A percentile compares a stretch with the other conserved stretches of the same genome.
phyloP scores from a whole-genome alignment of 345 rosid genomes.

The Aethionema arabicum region DNA sequence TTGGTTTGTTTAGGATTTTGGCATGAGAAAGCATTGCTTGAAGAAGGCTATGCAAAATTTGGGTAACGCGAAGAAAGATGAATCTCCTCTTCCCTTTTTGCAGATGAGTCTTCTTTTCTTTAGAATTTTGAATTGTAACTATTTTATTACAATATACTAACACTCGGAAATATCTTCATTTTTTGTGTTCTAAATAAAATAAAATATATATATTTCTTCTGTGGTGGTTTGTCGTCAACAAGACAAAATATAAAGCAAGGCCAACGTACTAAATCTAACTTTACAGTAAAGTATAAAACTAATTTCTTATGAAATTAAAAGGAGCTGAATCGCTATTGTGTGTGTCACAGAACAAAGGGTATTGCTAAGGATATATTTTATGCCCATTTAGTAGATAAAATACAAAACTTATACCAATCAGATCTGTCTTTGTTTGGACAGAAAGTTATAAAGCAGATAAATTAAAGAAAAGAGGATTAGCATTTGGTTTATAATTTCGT shows the following conservation, averaged over 20 bases:
- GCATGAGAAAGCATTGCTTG: too few species aligned
- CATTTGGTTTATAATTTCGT: neutral
- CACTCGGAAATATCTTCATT: conserved; percentile 18
- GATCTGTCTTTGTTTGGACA: conserved; percentile 14
- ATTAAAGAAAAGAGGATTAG: conserved; percentile 22
- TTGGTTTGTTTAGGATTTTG: conserved; percentile 12
- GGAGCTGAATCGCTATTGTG: conserved; percentile 11
- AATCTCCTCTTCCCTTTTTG: conserved; percentile 22
- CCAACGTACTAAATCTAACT: conserved; percentile 22
- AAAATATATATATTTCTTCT: conserved; percentile 5
- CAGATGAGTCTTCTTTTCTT: conserved; percentile 41
- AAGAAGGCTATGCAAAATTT: too few species aligned
- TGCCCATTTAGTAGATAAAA: neutral
- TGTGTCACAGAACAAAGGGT: conserved; percentile 5
- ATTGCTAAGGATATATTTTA: neutral
- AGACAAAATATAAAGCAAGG: conserved; percentile 22
- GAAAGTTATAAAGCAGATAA: conserved; percentile 8
- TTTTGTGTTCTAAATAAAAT: neutral
- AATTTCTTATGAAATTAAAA: conserved; percentile 6
- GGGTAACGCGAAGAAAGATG: neutral
- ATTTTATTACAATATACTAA: conserved; percentile 24
- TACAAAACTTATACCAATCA: conserved; percentile 6
- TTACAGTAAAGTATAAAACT: neutral
- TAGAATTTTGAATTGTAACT: conserved; percentile 28
- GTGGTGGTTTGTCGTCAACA: conserved; percentile 20